A percentile compares a stretch with the other conserved stretches of the same genome.
Evolutionary conservation across 345 rosid species (phyloP).

Genomic region (Melaleuca quinquenervia): DNA sequence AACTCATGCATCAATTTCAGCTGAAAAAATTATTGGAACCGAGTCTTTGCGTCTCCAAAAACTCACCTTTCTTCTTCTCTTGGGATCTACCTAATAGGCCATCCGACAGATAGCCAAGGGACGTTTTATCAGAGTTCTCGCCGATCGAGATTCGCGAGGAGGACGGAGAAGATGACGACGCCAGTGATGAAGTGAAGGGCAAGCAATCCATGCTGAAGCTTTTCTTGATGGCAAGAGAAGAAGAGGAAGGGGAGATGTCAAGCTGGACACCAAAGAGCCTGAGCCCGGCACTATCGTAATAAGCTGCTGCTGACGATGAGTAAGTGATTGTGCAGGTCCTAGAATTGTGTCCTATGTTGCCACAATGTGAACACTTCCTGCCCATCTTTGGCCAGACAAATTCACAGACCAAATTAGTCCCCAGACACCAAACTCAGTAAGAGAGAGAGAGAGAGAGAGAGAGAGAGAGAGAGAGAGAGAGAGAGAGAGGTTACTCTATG

Average conservation of each 20-base stretch:
- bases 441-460: neutral
- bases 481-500: neutral
- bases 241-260: conserved; percentile 7
- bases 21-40: neutral
- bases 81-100: conserved; percentile 14
- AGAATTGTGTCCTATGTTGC: conserved; percentile 51
- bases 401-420: neutral
- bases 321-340: conserved; percentile 29
- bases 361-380: conserved; percentile 62
- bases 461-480: neutral
- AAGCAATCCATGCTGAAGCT: conserved; percentile 48
- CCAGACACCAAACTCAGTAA: neutral
- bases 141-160: conserved; percentile 16
- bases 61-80: conserved; percentile 39
- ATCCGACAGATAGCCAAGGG: conserved; percentile 34
- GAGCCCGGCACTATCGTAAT: neutral
- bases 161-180: conserved; percentile 13
- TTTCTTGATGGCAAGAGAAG: conserved; percentile 22
- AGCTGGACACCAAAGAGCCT: conserved; percentile 54
- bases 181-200: conserved; percentile 8
- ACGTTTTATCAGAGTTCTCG: conserved; percentile 5
- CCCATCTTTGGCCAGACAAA: conserved; percentile 27
- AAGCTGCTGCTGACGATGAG: neutral
- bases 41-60: neutral
- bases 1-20: neutral